phyloP scores from a whole-genome alignment of 306 rosid species.

The Rosa multiflora region DNA sequence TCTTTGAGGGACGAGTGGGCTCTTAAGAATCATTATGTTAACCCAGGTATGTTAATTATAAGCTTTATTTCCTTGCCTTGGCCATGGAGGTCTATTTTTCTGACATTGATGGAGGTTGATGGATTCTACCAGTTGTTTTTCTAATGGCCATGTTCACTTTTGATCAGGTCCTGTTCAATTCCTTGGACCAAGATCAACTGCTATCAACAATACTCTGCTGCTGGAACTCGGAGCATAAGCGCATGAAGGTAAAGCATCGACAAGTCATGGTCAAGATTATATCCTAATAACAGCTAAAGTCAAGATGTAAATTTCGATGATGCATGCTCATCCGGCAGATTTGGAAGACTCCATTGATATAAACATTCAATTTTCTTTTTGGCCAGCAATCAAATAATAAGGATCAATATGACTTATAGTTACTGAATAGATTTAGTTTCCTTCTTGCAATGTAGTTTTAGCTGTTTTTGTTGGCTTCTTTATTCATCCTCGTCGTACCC shows the following conservation, averaged over 20 bases:
- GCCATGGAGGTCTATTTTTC: neutral
- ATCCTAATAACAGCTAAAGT: neutral
- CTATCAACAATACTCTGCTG: constrained; percentile 59
- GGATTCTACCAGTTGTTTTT: neutral
- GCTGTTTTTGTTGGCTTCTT: neutral
- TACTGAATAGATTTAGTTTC: neutral
- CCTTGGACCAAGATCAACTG: constrained; percentile 62
- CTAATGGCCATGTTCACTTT: constrained; percentile 4
- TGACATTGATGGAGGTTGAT: neutral
- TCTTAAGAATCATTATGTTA: constrained; percentile 60
- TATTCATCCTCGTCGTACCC: neutral
- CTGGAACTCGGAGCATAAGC: constrained; percentile 63
- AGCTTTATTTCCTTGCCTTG: neutral
- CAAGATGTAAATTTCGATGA: neutral
- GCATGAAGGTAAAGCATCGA: constrained; percentile 3
- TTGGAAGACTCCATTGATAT: neutral
- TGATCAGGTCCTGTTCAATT: constrained; percentile 82
- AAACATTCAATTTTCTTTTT: neutral
- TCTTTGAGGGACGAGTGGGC: constrained; percentile 84
- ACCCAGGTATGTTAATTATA: constrained; percentile 50
- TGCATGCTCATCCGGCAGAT: neutral
- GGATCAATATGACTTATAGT: neutral
- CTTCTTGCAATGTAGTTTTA: neutral
- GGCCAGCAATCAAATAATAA: neutral
- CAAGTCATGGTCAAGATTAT: neutral